A percentile compares a stretch with the other conserved stretches of the same genome.
Evolutionary conservation across 2,329 filamentous ascomycete species (phyloP).

Genomic region (Ploettnerulaceae sp.): DNA sequence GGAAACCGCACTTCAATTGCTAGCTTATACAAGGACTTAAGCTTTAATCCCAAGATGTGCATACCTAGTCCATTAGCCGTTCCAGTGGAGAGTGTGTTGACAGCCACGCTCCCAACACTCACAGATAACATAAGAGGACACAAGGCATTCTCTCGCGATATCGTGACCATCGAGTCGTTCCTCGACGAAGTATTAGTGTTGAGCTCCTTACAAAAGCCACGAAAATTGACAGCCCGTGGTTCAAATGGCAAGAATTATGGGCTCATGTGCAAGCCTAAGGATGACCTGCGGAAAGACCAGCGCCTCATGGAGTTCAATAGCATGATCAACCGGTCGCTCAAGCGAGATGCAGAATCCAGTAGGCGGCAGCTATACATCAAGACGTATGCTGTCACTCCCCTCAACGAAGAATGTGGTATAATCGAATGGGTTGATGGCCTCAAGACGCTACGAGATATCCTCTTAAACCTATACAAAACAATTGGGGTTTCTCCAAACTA

Average conservation of each 20-base stretch:
- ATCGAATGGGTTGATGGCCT: constrained; percentile 99
- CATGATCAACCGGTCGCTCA: constrained; percentile 93
- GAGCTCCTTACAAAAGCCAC: constrained; percentile 85
- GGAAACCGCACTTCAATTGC: constrained; percentile 62
- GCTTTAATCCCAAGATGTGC: constrained; percentile 75
- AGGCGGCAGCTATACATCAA: constrained; percentile 90
- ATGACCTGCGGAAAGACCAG: constrained; percentile 95
- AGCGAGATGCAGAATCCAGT: constrained; percentile 85
- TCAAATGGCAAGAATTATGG: constrained; percentile 86
- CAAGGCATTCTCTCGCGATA: constrained; percentile 80
- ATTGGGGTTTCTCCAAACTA: constrained; percentile 70
- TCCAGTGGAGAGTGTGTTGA: constrained; percentile 79
- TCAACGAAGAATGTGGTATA: constrained; percentile 96
- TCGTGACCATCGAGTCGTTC: constrained; percentile 77
- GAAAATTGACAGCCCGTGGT: constrained; percentile 81
- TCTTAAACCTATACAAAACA: constrained; percentile 72
- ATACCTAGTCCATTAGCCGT: constrained; percentile 84
- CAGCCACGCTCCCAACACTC: constrained; percentile 70
- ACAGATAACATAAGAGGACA: constrained; percentile 72
- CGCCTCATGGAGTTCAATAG: constrained; percentile 98
- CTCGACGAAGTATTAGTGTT: constrained; percentile 85
- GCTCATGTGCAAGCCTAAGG: constrained; percentile 94
- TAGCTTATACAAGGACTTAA: constrained; percentile 71
- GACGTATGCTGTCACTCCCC: constrained; percentile 91
- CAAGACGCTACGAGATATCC: constrained; percentile 87